A percentile compares a stretch with the other conserved stretches of the same genome.
These are phyloP conservation scores for Rhizophora mangle DNA, from an alignment of 345 rosid genomes.

Conservation along the genomic window DNA sequence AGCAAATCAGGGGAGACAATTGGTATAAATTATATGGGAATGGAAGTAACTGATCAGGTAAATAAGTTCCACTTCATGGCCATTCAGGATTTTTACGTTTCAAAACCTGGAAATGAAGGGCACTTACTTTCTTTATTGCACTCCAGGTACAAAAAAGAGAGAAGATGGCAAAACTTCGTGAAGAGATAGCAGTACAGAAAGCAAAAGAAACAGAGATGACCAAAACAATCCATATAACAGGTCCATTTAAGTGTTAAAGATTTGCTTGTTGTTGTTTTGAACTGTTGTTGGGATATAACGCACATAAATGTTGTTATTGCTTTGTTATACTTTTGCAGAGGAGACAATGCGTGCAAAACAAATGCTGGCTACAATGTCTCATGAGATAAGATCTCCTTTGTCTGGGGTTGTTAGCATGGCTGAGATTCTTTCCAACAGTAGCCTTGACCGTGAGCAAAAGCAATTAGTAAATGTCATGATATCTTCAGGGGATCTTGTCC, in stretches of 20 bases:
- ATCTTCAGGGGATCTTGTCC: slow-evolving; percentile 94
- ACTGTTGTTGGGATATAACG: neutral
- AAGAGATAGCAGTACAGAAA: slow-evolving; percentile 90
- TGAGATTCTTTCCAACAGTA: slow-evolving; percentile 79
- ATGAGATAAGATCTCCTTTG: slow-evolving; percentile 93
- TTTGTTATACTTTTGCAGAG: slow-evolving; percentile 45
- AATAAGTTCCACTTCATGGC: slow-evolving; percentile 4
- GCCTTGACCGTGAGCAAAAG: slow-evolving; percentile 74
- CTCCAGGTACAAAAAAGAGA: slow-evolving; percentile 76
- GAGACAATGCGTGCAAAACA: slow-evolving; percentile 98
- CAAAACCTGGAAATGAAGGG: neutral
- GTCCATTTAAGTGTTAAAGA: slow-evolving; percentile 28
- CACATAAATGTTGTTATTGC: slow-evolving; percentile 1
- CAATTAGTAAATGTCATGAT: slow-evolving; percentile 81
- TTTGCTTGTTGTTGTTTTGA: slow-evolving; percentile 1
- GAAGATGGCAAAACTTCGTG: slow-evolving; percentile 80
- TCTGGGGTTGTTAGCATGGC: slow-evolving; percentile 96
- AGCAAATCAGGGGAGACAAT: slow-evolving; percentile 82
- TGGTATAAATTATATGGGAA: slow-evolving; percentile 94
- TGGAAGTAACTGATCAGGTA: slow-evolving; percentile 98
- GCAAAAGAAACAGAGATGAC: slow-evolving; percentile 94
- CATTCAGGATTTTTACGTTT: neutral
- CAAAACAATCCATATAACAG: slow-evolving; percentile 96
- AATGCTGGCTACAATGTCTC: slow-evolving; percentile 98
- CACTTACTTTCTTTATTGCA: slow-evolving; percentile 12